phyloP scores from a whole-genome alignment of 2,329 filamentous ascomycete species.

The Clathrospora elynae region DNA sequence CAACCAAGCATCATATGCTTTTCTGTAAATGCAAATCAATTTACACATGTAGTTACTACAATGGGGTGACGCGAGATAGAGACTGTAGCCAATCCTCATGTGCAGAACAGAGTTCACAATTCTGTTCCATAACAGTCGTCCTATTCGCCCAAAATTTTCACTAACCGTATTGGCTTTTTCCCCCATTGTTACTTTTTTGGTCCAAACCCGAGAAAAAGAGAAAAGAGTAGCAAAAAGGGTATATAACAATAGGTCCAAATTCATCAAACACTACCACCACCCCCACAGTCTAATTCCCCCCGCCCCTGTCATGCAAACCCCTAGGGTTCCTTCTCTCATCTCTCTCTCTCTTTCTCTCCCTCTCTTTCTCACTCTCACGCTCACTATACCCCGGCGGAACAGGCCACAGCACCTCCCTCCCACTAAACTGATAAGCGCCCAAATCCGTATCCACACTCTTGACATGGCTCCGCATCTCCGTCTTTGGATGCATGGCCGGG shows the following conservation, averaged over 20 bases:
- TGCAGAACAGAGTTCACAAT: too few relatives aligned
- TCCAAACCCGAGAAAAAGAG: background rate
- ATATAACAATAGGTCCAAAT: background rate
- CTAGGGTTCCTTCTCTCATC: constrained; percentile 10
- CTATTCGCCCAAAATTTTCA: too few relatives aligned
- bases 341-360: constrained; percentile 9
- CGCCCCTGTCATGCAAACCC: constrained; percentile 15
- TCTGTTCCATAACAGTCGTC: too few relatives aligned
- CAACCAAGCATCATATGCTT: too few relatives aligned
- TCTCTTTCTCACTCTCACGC: constrained; percentile 13
- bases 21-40: background rate
- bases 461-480: constrained; percentile 10
- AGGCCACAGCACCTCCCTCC: constrained; percentile 26
- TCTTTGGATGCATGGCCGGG: background rate
- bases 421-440: constrained; percentile 21
- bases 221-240: background rate
- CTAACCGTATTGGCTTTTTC: too few relatives aligned
- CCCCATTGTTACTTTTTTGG: background rate
- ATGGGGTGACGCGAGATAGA: too few relatives aligned
- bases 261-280: background rate
- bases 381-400: constrained; percentile 25
- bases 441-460: constrained; percentile 21
- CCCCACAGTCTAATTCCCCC: constrained; percentile 5
- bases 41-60: background rate
- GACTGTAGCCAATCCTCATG: too few relatives aligned